Base-by-base conservation (phyloP, 2,329 filamentous ascomycete species). In the Aureobasidium sp. region DNA sequence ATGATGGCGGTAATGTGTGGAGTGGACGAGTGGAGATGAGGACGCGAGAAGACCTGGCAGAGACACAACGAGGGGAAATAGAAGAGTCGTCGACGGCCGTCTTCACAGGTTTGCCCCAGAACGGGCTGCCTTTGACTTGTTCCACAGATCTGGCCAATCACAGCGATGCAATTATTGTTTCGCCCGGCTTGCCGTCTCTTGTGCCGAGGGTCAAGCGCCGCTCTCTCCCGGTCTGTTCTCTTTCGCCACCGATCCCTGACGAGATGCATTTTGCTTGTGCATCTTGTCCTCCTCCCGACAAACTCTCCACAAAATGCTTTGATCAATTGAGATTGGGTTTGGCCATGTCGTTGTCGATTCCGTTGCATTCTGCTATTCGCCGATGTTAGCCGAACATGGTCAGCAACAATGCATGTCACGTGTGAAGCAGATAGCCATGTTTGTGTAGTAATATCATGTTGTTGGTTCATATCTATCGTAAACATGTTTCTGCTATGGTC, bases 1-100 rank as follows among this genome's bases (percentile, higher is more conserved):
- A 68, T 68, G 52, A 51, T 65, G 54, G 38, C 25, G 55, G 50
- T 48, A 24, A 34, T 16, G 56, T 52, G 53, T 42, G 55, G 40
- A 42, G 51, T 45, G 48, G n/a, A n/a, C 54, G 40, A 42, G 51
- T 55, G 54, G 55, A 57, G 58, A 58, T 54, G 53, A 58, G 56
- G 58, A 57, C 12, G 38, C n/a, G 27, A 17, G 19, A 17, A 22
- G 25, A 34, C 2, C 11, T 34, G 14, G 32, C 10, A 35, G 6
- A 11, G 21, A 21, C 12, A 17, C 14, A 25, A 14, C 38, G 19
- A 24, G 45, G 16, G 30, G 30, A 25, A 35, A 27, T n/a, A 48
- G 14, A 35, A 48, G 44, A 48, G 44, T 48, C 32, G 44, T 34
- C 32, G 41, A 51, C 44, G 53, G 51, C 35, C 38, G 16, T 37